Percentiles rank a stretch among this genome's conserved stretches.
These are phyloP conservation scores for Trametes meyenii DNA, from an alignment of 768 basidiomycete species.

Conservation along the genomic window DNA sequence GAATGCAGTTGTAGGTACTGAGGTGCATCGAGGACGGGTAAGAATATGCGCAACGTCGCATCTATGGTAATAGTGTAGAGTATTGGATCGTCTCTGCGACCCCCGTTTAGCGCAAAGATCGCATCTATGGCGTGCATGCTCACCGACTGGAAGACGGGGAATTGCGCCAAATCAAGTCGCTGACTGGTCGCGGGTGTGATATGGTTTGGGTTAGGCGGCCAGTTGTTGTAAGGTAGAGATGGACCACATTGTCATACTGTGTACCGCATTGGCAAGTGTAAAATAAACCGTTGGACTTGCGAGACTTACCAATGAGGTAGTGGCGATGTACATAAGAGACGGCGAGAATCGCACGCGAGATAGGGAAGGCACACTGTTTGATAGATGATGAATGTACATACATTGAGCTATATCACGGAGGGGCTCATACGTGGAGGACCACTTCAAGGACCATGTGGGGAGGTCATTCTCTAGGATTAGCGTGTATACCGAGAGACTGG, in stretches of 20 bases:
- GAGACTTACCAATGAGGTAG: conserved; percentile 55
- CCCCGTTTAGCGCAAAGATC: conserved; percentile 1
- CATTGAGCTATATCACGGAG: not conserved
- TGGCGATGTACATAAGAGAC: conserved; percentile 73
- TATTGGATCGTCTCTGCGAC: conserved; percentile 67
- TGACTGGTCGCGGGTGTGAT: conserved; percentile 72
- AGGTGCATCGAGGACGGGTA: conserved; percentile 87
- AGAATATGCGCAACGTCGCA: conserved; percentile 79
- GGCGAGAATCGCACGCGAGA: conserved; percentile 68
- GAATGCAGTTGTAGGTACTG: conserved; percentile 84
- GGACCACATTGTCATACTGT: conserved; percentile 60
- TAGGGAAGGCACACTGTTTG: conserved; percentile 49
- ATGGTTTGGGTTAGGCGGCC: conserved; percentile 69
- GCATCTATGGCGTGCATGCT: conserved; percentile 35
- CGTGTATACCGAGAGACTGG: conserved; percentile 71
- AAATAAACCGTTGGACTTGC: not conserved
- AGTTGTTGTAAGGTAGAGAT: conserved; percentile 72
- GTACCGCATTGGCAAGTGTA: conserved; percentile 18
- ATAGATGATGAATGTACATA: conserved; percentile 26
- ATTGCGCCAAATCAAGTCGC: conserved; percentile 72
- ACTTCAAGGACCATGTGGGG: conserved; percentile 82
- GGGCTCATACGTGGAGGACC: conserved; percentile 59
- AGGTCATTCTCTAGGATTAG: conserved; percentile 80
- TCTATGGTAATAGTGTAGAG: conserved; percentile 86
- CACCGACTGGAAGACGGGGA: conserved; percentile 68